Evolutionary conservation across 169 alveolate species (phyloP), one percentile per base, ranked within the genome.

Genomic region (Cryptosporidium sp.): DNA sequence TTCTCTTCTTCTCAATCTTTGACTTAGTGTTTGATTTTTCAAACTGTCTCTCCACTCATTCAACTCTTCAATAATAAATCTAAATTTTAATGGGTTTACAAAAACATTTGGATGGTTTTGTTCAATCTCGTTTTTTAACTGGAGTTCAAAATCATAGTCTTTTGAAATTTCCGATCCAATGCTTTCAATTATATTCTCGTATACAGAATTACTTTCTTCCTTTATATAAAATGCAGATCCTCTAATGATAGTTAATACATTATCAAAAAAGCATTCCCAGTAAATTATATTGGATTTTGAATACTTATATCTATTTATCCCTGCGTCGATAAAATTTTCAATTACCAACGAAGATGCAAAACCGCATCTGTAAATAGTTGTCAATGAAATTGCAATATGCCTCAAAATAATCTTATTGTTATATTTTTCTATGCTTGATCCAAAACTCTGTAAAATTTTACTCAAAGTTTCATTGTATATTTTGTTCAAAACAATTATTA

Each of bases 261-360:
- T 80, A 62, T 80, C 89, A 41, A 80, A 80, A 43, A 58, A 80
- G 43, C 89, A 62, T 26, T 80, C 89, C 89, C 89, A 80, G 31
- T 61, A 80, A 37, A 21, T 29, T 8, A 45, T 41, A 41, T 80
- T 41, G 23, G 65, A 18, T 59, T 61, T 80, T 31, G 43, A 61
- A 23, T n/a, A 29, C 2, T 70, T n/a, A 55, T 73, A 73, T 12
- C 58, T 18, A 52, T 41, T 18, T 41, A 59, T 31, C 39, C 89
- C 89, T 26, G 73, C 51, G 1, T 18, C 14, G 0, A 80, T 65
- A 39, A 61, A 80, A 37, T 55, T 65, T 35, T 62, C 35, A 16
- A 80, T 23, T n/a, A 65, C 73, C 5, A 14, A 16, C 8, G 69
- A 35, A 33, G 89, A 80, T 12, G 62, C 62, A 62, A 48, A 62